Evolutionary conservation across 306 rosid species (phyloP).

Genomic region (Inga oerstediana): DNA sequence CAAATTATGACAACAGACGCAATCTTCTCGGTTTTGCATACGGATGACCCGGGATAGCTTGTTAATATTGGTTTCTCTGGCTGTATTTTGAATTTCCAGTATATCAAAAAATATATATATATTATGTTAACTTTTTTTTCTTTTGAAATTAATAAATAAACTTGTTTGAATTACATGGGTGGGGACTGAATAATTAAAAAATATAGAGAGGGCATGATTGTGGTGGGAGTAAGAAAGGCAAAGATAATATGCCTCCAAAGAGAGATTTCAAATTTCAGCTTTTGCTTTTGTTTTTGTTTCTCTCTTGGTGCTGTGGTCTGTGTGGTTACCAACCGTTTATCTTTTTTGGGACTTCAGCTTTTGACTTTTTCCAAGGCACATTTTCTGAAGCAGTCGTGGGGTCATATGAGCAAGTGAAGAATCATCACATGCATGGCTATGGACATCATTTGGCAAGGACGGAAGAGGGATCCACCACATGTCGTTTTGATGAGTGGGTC

Average conservation of each 20-base stretch:
- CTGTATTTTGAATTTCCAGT: too few relatives aligned
- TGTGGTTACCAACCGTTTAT: slow-evolving; percentile 59
- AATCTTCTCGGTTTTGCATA: too few relatives aligned
- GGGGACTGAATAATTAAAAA: slow-evolving; percentile 89
- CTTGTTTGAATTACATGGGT: slow-evolving; percentile 42
- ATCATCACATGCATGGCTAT: slow-evolving; percentile 30
- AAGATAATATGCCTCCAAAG: slow-evolving; percentile 51
- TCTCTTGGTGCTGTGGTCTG: slow-evolving; percentile 32
- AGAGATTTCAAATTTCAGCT: slow-evolving; percentile 94
- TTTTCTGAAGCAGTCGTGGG: slow-evolving; percentile 39
- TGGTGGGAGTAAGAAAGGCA: slow-evolving; percentile 48
- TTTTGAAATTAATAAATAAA: neutral
- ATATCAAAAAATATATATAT: too few relatives aligned
- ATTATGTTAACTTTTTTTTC: too few relatives aligned
- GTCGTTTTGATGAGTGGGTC: slow-evolving; percentile 63
- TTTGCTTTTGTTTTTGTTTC: slow-evolving; percentile 54
- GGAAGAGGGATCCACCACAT: slow-evolving; percentile 48
- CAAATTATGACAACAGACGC: too few relatives aligned
- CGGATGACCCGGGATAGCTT: too few relatives aligned
- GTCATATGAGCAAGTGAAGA: slow-evolving; percentile 34
- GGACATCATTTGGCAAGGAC: slow-evolving; percentile 28
- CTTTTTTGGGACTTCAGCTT: slow-evolving; percentile 38
- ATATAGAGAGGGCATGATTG: slow-evolving; percentile 38
- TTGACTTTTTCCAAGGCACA: slow-evolving; percentile 37
- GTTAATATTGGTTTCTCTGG: too few relatives aligned